Evolutionary conservation across 2,329 filamentous ascomycete species (phyloP), one percentile per base, ranked within the genome.

Genomic region (Talaromyces sp.): DNA sequence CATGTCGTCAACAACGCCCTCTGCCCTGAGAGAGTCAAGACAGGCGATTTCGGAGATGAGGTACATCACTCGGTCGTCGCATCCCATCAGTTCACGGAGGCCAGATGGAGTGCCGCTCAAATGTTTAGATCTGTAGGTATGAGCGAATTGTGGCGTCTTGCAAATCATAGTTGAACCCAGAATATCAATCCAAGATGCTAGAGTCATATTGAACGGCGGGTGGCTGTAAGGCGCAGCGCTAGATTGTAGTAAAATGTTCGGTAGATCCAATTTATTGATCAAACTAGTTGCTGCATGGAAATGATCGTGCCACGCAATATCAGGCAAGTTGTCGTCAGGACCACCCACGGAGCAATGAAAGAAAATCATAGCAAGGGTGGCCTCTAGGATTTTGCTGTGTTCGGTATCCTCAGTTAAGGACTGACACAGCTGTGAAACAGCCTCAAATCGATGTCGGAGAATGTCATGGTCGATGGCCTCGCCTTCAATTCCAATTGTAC

Each of bases 1-100:
- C 69, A 95, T 89, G 73, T 95, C 89, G 71, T 96, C 91, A 71
- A 84, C 71, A 81, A 95, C 92, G 71, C 91, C 91, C 67, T 91
- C 88, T 45, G 84, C 81, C 83, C 95, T 96, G 69, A 97, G 86
- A 3, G 91, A 91, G 77, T 98, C 95, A 62, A 99, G 88, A 78
- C 95, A 98, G 63, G 94, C 92, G 72, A 98, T 97, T 80, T 99
- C 95, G 1, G 93, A 96, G 76, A 99, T 96, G 72, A 98, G 84
- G 78, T 97, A 98, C 93, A 99, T 97, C 79, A 98, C 91, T 25
- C 89, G 88, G 79, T 99, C 95, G 69, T 98, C 94, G 78, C 95
- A 98, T 71, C 95, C 95, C 93, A 98, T 98, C 61, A 98, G 86
- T 81, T 96, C 93, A 62, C 90, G 89, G 43, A 99, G 85, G 11